A percentile compares a stretch with the other conserved stretches of the same genome.
Conservation (phyloP, 805 yeast genomes). For the Brettanomyces custersianus region DNA sequence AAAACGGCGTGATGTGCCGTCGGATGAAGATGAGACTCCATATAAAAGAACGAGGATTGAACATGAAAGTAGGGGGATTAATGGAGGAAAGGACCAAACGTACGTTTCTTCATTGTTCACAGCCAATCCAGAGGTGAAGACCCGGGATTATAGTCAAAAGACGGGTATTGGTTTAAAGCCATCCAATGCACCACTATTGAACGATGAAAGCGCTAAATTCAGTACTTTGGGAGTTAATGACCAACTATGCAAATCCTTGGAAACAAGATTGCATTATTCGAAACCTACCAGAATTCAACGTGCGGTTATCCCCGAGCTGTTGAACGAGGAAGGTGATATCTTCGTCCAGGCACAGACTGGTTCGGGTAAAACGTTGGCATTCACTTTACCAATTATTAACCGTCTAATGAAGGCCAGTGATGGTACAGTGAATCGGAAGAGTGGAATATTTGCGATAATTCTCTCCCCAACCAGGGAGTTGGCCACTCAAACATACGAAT, state of each 20-base stretch:
- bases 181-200: constrained; percentile 81
- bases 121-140: constrained; percentile 46
- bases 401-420: constrained; percentile 46
- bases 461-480: constrained; percentile 93
- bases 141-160: constrained; percentile 26
- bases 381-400: constrained; percentile 73
- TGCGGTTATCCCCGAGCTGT: constrained; percentile 59
- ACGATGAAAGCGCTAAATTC: constrained; percentile 49
- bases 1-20: neutral
- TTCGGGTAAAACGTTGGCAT: constrained; percentile 92
- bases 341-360: constrained; percentile 97
- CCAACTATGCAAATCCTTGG: constrained; percentile 43
- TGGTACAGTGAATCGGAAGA: constrained; percentile 41
- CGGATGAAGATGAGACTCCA: neutral
- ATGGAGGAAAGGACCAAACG: constrained; percentile 50
- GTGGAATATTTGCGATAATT: constrained; percentile 85
- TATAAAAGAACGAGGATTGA: constrained; percentile 22
- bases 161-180: constrained; percentile 32
- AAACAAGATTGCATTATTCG: constrained; percentile 42
- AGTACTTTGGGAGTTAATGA: constrained; percentile 60
- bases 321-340: constrained; percentile 44
- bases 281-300: constrained; percentile 86
- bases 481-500: constrained; percentile 82
- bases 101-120: constrained; percentile 83
- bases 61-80: constrained; percentile 40